Evolutionary conservation across 192 early-diverging fungal species (phyloP).

Genomic region (Coemansia sp.): DNA sequence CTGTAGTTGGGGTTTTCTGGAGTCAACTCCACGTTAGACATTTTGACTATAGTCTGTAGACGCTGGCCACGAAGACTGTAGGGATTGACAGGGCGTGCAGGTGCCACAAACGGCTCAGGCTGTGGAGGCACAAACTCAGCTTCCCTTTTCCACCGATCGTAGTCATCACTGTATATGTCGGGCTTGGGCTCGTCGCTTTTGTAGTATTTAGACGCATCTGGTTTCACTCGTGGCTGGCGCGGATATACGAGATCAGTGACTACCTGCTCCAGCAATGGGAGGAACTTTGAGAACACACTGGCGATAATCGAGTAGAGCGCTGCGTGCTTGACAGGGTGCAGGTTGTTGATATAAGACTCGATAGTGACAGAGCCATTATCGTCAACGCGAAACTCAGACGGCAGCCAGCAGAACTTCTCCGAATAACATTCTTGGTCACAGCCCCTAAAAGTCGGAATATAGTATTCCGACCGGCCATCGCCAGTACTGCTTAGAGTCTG

Average conservation of each 20-base stretch:
- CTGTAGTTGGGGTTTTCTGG: conserved; percentile 58
- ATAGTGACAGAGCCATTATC: too few species aligned
- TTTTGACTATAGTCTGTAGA: conserved; percentile 47
- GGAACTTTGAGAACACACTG: background rate
- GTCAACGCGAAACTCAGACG: conserved; percentile 53
- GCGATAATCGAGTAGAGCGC: conserved; percentile 59
- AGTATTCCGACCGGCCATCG: background rate
- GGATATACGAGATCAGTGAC: conserved; percentile 33
- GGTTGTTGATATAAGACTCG: conserved; percentile 13
- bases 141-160: background rate
- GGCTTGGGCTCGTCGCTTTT: background rate
- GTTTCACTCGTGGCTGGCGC: background rate
- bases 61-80: conserved; percentile 33
- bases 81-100: conserved; percentile 19
- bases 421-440: background rate
- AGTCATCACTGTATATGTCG: background rate
- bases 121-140: conserved; percentile 23
- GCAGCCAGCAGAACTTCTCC: conserved; percentile 60
- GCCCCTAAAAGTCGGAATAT: background rate
- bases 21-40: conserved; percentile 60
- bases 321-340: conserved; percentile 60
- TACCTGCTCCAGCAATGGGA: conserved; percentile 65
- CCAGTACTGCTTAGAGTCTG: background rate
- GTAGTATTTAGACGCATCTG: background rate
- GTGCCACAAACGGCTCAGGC: conserved; percentile 40